Base-by-base conservation (phyloP, 1,139 yeast genomes). In the Hemisphaericaspora lyxosophila region DNA sequence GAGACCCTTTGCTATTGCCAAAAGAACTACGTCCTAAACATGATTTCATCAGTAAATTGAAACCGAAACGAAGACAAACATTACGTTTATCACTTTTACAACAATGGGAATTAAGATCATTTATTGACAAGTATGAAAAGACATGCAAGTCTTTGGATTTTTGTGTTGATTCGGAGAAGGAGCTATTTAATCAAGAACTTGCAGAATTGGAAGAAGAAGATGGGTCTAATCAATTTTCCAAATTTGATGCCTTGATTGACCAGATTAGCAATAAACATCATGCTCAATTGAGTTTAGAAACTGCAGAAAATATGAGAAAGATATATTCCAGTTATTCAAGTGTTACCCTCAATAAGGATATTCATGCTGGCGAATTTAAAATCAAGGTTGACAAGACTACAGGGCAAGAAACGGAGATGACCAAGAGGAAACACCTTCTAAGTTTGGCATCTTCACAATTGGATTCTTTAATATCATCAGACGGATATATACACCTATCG, bases 61-160 rank as follows among this genome's bases (percentile, higher is more conserved):
- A 28, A 45, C 17, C 33, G n/a, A 30, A 36, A 41, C 19, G 42
- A 41, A 11, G 46, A 48, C 40, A 60, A 73, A 40, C 50, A 54
- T 30, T 63, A 71, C 42, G 80, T 74, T 45, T 46, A 22, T 67
- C 73, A 1, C 50, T 78, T 9, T 48, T 80, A 12, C 94, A 85
- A 48, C 81, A 82, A 49, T 86, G 83, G 56, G 97, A 90, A 55
- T 67, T 87, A 4, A 64, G 68, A 13, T 50, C 58, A 34, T 75
- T 90, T 34, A 51, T 76, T 3, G 66, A 71, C 6, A 72, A 76
- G 43, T 80, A 78, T 50, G 55, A 64, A 28, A 50, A 2, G 43
- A 28, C 33, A 18, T 19, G 40, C 15, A 35, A 35, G n/a, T 30
- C 39, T 5, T 24, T 42, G n/a, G n/a, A 22, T n/a, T 34, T 30